These are phyloP conservation scores for Lophiotrema nucula DNA, from an alignment of 495 filamentous ascomycete species.

Conservation along the genomic window DNA sequence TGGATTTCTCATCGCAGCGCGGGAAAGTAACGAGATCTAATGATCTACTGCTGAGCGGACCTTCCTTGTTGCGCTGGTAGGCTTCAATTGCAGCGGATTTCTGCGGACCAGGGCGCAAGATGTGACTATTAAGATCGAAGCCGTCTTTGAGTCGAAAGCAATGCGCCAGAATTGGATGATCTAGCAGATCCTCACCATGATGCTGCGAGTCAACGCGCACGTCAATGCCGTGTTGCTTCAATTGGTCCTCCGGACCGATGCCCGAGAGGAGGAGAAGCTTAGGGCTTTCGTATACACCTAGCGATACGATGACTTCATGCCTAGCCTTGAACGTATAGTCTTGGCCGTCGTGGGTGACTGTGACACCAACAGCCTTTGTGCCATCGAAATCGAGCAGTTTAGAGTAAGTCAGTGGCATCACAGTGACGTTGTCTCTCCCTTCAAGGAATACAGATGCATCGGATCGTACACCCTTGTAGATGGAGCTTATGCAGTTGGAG, in stretches of 20 bases:
- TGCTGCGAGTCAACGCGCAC: conserved; percentile 49
- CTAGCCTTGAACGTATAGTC: conserved; percentile 30
- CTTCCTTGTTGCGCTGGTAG: conserved; percentile 51
- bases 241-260: conserved; percentile 55
- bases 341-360: conserved; percentile 36
- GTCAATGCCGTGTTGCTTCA: conserved; percentile 54
- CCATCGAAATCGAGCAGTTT: conserved; percentile 56
- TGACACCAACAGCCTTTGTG: conserved; percentile 41
- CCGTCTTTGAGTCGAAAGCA: conserved; percentile 58
- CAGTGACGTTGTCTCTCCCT: conserved; percentile 56
- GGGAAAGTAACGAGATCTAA: conserved; percentile 58
- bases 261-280: conserved; percentile 65
- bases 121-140: conserved; percentile 52
- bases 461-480: conserved; percentile 58
- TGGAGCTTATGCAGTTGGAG: conserved; percentile 54
- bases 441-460: conserved; percentile 53
- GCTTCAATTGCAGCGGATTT: conserved; percentile 47
- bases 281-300: conserved; percentile 58
- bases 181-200: conserved; percentile 59
- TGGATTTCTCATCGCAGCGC: conserved; percentile 54
- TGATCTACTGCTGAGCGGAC: conserved; percentile 52
- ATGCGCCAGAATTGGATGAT: conserved; percentile 56
- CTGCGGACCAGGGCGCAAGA: conserved; percentile 51
- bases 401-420: conserved; percentile 50
- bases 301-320: conserved; percentile 58